Evolutionary conservation across 441 rosid species (phyloP), one percentile per base, ranked within the genome.

Genomic region (Manihot esculenta): DNA sequence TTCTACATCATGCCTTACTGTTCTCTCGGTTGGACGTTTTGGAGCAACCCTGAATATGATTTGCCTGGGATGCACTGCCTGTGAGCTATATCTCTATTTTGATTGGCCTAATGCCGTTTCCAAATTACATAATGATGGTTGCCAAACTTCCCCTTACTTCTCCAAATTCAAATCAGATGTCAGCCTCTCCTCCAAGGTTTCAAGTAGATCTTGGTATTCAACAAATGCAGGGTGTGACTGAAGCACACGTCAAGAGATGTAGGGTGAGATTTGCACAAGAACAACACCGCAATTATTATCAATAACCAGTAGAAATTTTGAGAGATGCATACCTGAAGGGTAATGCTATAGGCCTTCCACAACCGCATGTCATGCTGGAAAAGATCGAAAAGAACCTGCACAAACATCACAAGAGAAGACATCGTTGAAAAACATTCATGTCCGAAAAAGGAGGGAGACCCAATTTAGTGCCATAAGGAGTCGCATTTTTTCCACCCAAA

Each of bases 301-400:
- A 73, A 45, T 44, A 35, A 41, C 53, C 42, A 67, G 63, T 55
- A 73, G 75, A 76, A 27, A 18, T 42, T 20, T 18, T 30, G 65
- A 49, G 41, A 59, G 61, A 53, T 2, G 1, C 54, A 7, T 80
- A 93, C 99, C 99, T 93, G 90, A 76, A 95, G 88, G 20, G 97
- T 93, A 65, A 82, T 66, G 70, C 90, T 79, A 73, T 93, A 95
- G 62, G 99, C 99, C 83, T 84, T 80, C 98, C 99, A 95, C 51
- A 95, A 73, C 66, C 94, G 88, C 80, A 74, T 71, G 75, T 93
- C 98, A 75, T 82, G 89, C 77, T 77, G 90, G 78, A 93, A 95
- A 74, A 89, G 89, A 84, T 95, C 97, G 75, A 85, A 91, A 41
- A 95, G 94, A 68, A 95, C 98, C 98, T 95, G 85, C 72, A 67